These are phyloP conservation scores for Colletotrichum liriopes DNA, from an alignment of 2,329 filamentous ascomycete genomes.

Conservation along the genomic window DNA sequence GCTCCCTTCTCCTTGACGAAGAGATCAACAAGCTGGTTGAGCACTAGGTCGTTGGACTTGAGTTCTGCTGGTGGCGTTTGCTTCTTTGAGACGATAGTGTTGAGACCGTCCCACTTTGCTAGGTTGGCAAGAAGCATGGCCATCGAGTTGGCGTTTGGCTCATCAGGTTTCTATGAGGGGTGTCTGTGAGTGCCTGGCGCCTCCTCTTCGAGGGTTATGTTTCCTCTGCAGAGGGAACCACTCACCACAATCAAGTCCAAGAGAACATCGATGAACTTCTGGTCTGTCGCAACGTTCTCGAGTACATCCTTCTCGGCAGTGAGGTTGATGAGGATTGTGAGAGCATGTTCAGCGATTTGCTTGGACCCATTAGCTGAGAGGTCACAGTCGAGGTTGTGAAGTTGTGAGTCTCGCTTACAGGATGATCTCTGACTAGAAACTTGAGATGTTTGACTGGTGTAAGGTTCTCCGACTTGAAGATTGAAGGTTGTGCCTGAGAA, in stretches of 20 bases:
- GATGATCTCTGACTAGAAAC: slow-evolving; percentile 86
- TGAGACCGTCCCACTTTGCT: slow-evolving; percentile 83
- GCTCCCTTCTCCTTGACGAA: slow-evolving; percentile 90
- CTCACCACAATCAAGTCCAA: slow-evolving; percentile 82
- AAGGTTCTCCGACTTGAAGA: slow-evolving; percentile 88
- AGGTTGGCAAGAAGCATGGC: slow-evolving; percentile 96
- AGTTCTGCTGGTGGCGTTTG: slow-evolving; percentile 79
- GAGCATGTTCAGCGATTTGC: slow-evolving; percentile 92
- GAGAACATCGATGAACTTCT: slow-evolving; percentile 83
- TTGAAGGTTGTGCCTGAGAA: slow-evolving; percentile 77
- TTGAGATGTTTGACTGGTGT: slow-evolving; percentile 90
- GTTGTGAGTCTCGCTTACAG: slow-evolving; percentile 65
- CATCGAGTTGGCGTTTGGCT: slow-evolving; percentile 86
- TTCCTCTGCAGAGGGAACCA: slow-evolving; percentile 46
- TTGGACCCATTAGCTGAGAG: slow-evolving; percentile 52
- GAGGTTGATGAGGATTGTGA: slow-evolving; percentile 92
- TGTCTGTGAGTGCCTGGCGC: not conserved
- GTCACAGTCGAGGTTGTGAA: not conserved
- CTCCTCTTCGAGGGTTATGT: slow-evolving; percentile 20
- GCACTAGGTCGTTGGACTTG: slow-evolving; percentile 78
- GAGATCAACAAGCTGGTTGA: slow-evolving; percentile 94
- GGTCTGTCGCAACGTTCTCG: slow-evolving; percentile 80
- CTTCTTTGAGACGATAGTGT: slow-evolving; percentile 77
- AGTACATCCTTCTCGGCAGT: slow-evolving; percentile 84
- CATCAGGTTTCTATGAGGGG: slow-evolving; percentile 73